Evolutionary conservation across 1,284 basidiomycete genomes (phyloP), one percentile per base, ranked within the genome.

Genomic region (Veloboletus limbatus): DNA sequence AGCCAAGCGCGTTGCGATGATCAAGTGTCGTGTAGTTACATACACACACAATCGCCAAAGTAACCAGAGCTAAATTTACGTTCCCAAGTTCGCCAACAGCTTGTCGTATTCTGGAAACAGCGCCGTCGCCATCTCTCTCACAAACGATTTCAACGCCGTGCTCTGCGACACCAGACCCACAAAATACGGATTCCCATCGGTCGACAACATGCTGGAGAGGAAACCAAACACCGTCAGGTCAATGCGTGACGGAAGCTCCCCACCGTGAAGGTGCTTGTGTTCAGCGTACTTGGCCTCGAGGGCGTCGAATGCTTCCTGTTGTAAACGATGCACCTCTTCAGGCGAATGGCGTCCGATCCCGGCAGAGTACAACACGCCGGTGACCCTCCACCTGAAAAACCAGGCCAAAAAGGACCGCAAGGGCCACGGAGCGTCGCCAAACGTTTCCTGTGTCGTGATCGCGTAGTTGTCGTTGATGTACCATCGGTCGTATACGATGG

Each of bases 151-250:
- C 25, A 63, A 33, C 20, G 32, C 51, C 8, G 35, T 13, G 35
- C 62, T 65, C 17, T 34, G 40, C 41, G 63, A 14, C 16, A 69
- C 42, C 45, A 68, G 44, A 11, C 33, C 36, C 27, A 49, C 13
- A 45, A 63, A 63, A 26, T 69, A 57, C 9, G 66, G 62, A 40
- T 66, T 69, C 3, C 34, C 46, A 0, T 28, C 42, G 33, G 40
- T 34, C 16, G 56, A 38, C 8, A 69, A 27, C 10, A 47, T 49
- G 33, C 69, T 67, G 37, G 60, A 55, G 6, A 67, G 54, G 46
- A 67, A 69, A 20, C 51, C 65, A 21, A 54, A 60, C 32, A 65
- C 49, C 6, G 54, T 61, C 17, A 69, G 45, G 43, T 69, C 68
- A 11, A 69, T 56, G 37, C 52, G 45, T 0, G 68, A 67, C 1